Conservation (phyloP, 768 basidiomycete species). For the Tephrocybe sp. region DNA sequence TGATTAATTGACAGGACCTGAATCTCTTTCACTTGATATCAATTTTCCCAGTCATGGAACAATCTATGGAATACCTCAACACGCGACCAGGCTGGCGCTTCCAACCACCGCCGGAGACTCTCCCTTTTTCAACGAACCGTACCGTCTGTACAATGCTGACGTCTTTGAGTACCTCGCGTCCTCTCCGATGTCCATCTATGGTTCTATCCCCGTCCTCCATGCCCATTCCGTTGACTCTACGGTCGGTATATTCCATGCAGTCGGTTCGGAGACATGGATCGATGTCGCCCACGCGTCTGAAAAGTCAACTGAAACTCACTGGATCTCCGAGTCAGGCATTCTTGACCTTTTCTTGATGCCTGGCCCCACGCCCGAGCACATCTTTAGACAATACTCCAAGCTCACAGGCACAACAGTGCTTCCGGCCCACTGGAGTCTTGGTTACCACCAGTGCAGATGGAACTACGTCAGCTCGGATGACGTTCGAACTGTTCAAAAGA, state of each 20-base stretch:
- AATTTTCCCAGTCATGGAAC: conserved; percentile 89
- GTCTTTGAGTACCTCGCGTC: conserved; percentile 94
- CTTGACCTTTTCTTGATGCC: conserved; percentile 93
- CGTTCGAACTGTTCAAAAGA: conserved; percentile 76
- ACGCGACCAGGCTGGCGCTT: conserved; percentile 86
- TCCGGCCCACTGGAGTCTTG: conserved; percentile 90
- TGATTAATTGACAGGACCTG: conserved; percentile 69
- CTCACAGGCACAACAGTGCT: conserved; percentile 86
- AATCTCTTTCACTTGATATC: conserved; percentile 90
- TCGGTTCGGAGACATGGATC: conserved; percentile 93
- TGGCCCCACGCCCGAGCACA: conserved; percentile 78
- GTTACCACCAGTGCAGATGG: conserved; percentile 98
- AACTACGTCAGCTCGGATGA: conserved; percentile 94
- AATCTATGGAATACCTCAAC: conserved; percentile 96
- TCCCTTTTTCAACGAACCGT: conserved; percentile 83
- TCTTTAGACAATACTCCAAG: conserved; percentile 83
- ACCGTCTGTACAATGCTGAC: conserved; percentile 92
- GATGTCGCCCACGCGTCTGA: conserved; percentile 74
- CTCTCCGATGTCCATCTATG: conserved; percentile 81
- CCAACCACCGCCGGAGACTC: conserved; percentile 84
- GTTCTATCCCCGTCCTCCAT: conserved; percentile 90
- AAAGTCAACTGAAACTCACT: conserved; percentile 84
- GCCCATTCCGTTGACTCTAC: conserved; percentile 88
- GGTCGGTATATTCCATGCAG: conserved; percentile 85
- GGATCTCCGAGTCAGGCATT: conserved; percentile 97